Base-by-base conservation (phyloP, 805 yeast species). In the Metschnikowia matae region DNA sequence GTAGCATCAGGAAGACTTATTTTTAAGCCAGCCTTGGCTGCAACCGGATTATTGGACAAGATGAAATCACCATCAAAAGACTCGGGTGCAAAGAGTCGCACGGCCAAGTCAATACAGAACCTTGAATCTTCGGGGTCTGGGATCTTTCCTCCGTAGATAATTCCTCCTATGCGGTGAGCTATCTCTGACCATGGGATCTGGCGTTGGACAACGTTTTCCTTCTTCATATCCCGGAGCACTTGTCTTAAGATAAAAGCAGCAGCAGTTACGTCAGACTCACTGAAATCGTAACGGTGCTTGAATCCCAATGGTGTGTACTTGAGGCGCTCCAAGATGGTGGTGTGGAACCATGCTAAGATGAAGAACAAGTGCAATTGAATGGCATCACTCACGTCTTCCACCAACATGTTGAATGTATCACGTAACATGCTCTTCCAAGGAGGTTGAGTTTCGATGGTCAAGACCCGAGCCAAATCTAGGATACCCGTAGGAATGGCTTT, bases 61-160 rank as follows among this genome's bases (percentile, higher is more conserved):
- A 71, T 75, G 64, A 75, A 82, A 3, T 63, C 70, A 14, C 53
- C 46, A 2, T 73, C 73, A 54, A 78, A 78, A 1, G 82, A 63
- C 1, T 65, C 62, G 0, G 54, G 48, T 2, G 56, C 59, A 60
- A 83, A 82, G n/a, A 79, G 46, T 17, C 55, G 52, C 1, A 50
- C 42, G 1, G 80, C 74, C 13, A 81, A 57, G 0, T 53, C 48
- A 4, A 43, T 54, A 14, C 83, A 61, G 44, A 60, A 65, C 10
- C 60, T 32, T 6, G 66, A 53, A 64, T 87, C 88, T 0, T 61
- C 50, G 0, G 39, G 51, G 44, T 64, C 59, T 48, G 78, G 79
- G 23, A 81, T 69, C 59, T 84, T 84, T 23, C 89, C 86, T 1
- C 92, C 92, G 59, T 87, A 87, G 1, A 82, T 71, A 6, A 84